These are phyloP conservation scores for Nyssa sinensis DNA, from an alignment of 148 eudicot genomes.

Conservation along the genomic window DNA sequence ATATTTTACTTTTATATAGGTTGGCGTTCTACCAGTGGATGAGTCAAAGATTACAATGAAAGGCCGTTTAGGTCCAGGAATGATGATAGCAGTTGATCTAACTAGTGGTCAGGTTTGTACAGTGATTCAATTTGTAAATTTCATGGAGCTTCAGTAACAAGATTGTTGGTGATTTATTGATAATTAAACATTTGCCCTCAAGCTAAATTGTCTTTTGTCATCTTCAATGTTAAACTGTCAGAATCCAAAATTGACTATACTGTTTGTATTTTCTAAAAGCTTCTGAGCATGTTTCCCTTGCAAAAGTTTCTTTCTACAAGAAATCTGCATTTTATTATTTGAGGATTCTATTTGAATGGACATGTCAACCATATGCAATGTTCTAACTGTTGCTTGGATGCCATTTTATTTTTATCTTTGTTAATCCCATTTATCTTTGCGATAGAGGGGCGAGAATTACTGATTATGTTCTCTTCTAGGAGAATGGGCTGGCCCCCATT, in stretches of 20 bases:
- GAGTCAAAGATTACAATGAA: slow-evolving; percentile 93
- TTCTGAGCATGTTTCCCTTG: background rate
- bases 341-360: background rate
- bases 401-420: background rate
- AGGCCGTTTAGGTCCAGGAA: slow-evolving; percentile 99
- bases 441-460: no score
- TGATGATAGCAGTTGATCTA: slow-evolving; percentile 95
- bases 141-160: background rate
- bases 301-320: background rate
- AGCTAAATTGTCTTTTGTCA: background rate
- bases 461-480: no score
- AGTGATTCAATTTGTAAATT: background rate
- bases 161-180: background rate
- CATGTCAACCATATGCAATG: background rate
- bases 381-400: slow-evolving; percentile 1
- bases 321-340: background rate
- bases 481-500: no score
- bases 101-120: slow-evolving; percentile 85
- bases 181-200: background rate
- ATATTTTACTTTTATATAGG: slow-evolving; percentile 51
- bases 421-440: no score
- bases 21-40: slow-evolving; percentile 95
- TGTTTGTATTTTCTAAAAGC: background rate
- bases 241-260: background rate
- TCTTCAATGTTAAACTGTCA: background rate